Evolutionary conservation across 768 basidiomycete genomes (phyloP).

Genomic region (Leucogyrophana mollusca): DNA sequence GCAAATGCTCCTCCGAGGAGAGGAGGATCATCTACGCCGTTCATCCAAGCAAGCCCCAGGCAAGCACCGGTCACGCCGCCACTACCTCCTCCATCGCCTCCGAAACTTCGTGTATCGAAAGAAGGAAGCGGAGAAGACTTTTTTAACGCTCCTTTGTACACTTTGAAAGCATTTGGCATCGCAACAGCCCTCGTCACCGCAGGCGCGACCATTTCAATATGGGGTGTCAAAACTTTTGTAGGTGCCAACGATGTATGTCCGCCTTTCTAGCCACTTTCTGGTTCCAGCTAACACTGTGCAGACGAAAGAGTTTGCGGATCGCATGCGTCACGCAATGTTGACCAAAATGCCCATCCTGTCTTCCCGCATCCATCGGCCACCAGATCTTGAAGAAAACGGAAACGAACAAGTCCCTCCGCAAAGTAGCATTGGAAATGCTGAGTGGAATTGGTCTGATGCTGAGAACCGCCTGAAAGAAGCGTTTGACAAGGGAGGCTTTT

Average conservation of each 20-base stretch:
- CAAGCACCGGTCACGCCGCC: background rate
- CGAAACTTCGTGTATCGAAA: background rate
- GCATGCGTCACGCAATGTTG: slow-evolving; percentile 52
- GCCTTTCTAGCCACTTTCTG: slow-evolving; percentile 2
- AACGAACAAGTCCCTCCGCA: background rate
- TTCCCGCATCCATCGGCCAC: slow-evolving; percentile 49
- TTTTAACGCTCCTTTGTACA: slow-evolving; percentile 52
- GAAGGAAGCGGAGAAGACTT: slow-evolving; percentile 21
- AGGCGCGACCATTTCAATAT: slow-evolving; percentile 43
- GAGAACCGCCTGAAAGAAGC: slow-evolving; percentile 53
- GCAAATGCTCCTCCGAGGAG: slow-evolving; percentile 8
- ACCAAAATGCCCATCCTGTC: slow-evolving; percentile 48
- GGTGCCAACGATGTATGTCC: slow-evolving; percentile 56
- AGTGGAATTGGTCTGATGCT: slow-evolving; percentile 55
- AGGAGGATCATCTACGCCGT: background rate
- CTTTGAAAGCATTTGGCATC: slow-evolving; percentile 62
- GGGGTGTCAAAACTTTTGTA: slow-evolving; percentile 49
- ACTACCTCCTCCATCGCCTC: background rate
- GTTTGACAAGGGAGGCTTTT: slow-evolving; percentile 58
- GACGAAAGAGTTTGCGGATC: slow-evolving; percentile 58
- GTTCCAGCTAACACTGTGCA: slow-evolving; percentile 18
- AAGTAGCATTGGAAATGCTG: background rate
- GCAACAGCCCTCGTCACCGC: slow-evolving; percentile 59
- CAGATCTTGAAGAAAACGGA: slow-evolving; percentile 25
- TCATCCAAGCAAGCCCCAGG: background rate